phyloP scores from a whole-genome alignment of 2,329 filamentous ascomycete genomes.

The Colletotrichum sp. region DNA sequence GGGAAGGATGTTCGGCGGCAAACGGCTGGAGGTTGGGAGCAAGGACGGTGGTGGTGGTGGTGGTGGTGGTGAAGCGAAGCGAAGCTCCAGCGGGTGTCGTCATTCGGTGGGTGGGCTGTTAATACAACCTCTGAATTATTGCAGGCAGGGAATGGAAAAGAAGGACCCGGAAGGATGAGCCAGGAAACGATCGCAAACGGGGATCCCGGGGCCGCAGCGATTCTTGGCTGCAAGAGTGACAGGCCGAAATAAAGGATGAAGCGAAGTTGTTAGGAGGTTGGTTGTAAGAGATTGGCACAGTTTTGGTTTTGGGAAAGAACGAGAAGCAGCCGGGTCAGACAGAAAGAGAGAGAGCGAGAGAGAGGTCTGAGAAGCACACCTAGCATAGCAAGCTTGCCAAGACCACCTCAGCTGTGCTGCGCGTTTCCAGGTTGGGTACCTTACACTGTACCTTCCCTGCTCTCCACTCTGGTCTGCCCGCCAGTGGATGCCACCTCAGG shows the following conservation, averaged over 20 bases:
- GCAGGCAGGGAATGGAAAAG: background rate
- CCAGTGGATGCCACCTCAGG: background rate
- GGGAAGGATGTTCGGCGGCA: background rate
- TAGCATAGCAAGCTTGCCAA: background rate
- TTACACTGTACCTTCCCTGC: background rate
- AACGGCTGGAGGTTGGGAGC: background rate
- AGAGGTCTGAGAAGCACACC: background rate
- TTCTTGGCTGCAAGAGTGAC: background rate
- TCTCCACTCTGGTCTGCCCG: background rate
- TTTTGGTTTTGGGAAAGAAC: background rate
- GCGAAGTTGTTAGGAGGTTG: background rate
- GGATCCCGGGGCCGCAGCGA: background rate
- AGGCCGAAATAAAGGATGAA: background rate
- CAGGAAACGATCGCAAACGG: background rate
- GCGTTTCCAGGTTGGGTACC: background rate
- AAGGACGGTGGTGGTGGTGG: background rate
- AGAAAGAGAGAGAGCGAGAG: background rate
- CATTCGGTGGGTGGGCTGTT: conserved; percentile 14
- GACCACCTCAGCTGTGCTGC: background rate
- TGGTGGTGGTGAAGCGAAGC: background rate
- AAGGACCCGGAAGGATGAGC: background rate
- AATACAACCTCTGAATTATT: background rate
- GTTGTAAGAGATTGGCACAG: conserved; percentile 2
- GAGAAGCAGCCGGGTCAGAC: background rate
- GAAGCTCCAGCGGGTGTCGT: conserved; percentile 18